Evolutionary conservation across 78 protist genomes (phyloP).

Genomic region (Acrasis kona): DNA sequence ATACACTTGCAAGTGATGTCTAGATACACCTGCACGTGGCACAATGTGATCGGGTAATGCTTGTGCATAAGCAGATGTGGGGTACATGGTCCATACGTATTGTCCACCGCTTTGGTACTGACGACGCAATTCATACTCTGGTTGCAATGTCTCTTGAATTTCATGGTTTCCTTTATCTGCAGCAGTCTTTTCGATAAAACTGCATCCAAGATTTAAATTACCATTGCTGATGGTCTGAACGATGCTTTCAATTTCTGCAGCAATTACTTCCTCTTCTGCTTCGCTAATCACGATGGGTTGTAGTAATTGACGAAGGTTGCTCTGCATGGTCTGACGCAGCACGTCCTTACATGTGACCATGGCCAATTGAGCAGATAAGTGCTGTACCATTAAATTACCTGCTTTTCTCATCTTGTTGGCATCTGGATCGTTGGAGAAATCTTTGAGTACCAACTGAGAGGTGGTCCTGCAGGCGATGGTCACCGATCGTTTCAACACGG

Average conservation of each 20-base stretch:
- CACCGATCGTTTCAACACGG: conserved; percentile 85
- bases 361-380: conserved; percentile 82
- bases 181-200: conserved; percentile 65
- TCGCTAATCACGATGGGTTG: neutral
- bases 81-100: too few species aligned
- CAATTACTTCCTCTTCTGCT: neutral
- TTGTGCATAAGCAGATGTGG: too few species aligned
- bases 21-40: conserved; percentile 65
- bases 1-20: conserved; percentile 68
- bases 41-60: conserved; percentile 74
- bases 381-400: conserved; percentile 77
- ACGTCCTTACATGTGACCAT: conserved; percentile 91
- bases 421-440: conserved; percentile 88
- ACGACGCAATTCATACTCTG: too few species aligned
- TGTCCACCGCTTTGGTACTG: too few species aligned
- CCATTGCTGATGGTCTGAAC: conserved; percentile 45
- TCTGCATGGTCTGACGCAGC: conserved; percentile 46
- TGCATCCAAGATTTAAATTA: conserved; percentile 79
- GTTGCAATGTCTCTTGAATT: conserved; percentile 67
- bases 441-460: conserved; percentile 82
- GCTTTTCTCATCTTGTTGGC: conserved; percentile 66
- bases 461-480: conserved; percentile 78
- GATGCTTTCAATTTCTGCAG: conserved; percentile 41
- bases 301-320: conserved; percentile 39
- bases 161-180: conserved; percentile 58